These are phyloP conservation scores for Nicotiana obtusifolia DNA, from an alignment of 257 asterid species.

Conservation along the genomic window DNA sequence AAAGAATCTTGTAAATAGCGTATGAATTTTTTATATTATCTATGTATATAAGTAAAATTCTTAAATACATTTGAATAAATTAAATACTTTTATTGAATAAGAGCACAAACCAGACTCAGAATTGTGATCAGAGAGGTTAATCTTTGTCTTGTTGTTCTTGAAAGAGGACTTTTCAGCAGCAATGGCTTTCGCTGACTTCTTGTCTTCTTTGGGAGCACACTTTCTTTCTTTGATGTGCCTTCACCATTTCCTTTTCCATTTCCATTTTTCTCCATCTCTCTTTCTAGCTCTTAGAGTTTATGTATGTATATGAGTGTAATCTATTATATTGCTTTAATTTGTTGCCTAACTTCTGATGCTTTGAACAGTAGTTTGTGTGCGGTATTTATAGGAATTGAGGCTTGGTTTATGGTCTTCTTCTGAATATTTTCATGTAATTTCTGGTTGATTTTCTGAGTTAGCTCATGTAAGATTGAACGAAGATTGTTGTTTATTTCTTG, in stretches of 20 bases:
- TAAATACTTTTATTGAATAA: too few relatives aligned
- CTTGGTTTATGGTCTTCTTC: too few relatives aligned
- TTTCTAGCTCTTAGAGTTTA: background rate
- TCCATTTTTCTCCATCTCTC: background rate
- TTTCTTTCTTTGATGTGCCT: background rate
- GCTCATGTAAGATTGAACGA: background rate
- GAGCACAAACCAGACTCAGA: too few relatives aligned
- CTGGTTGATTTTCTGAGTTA: background rate
- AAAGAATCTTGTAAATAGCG: background rate
- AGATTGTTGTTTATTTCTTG: background rate
- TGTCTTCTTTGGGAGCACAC: background rate
- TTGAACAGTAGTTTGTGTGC: background rate
- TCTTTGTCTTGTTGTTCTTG: background rate
- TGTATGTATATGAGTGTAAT: background rate
- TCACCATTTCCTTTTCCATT: background rate
- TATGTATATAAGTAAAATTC: background rate
- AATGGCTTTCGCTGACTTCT: background rate
- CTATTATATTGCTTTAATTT: background rate
- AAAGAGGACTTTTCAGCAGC: background rate
- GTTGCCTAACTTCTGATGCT: background rate
- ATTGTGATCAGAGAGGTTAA: background rate
- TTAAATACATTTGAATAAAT: background rate
- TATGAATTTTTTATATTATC: too few relatives aligned
- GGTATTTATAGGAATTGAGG: background rate
- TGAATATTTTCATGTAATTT: too few relatives aligned